Evolutionary conservation across 2,329 filamentous ascomycete genomes (phyloP), one percentile per base, ranked within the genome.

Genomic region (Pyrenophora graminea): DNA sequence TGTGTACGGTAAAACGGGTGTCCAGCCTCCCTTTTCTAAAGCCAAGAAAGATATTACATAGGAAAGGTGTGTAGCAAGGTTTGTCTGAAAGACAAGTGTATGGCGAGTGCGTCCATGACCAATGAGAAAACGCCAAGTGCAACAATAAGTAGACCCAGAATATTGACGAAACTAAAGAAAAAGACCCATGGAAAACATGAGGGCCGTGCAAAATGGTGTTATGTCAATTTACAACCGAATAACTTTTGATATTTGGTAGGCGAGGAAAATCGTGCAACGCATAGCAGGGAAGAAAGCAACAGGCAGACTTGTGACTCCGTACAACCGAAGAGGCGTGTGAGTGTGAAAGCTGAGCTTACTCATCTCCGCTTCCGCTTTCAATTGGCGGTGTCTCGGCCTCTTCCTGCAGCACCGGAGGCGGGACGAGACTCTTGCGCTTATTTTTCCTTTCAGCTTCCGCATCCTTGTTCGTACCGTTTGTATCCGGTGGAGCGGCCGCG

Each of bases 361-460:
- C 46, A 18, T 51, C 50, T 37, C 56, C 48, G 39, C 55, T 58
- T 19, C 55, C 56, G n/a, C 51, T 40, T 7, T 68, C 65, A 10
- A 62, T 59, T 7, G 63, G 61, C 9, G 62, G 61, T 8, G 51
- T 56, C 43, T 64, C 58, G 23, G 51, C 63, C 36, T 70, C 68
- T 42, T 71, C 68, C 34, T 64, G 62, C 9, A 58, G 52, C 4
- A 66, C 50, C 6, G 55, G 51, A 7, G 63, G 64, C 1, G 66
- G 68, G 8, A 65, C 55, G 13, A 70, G 59, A 6, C 69, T 71
- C 56, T 58, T 71, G 45, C 69, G 59, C 59, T 70, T 72, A 44
- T 40, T 59, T 49, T 69, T 71, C 55, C 67, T 70, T 18, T 70
- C 67, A 6, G 64, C 62, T 7, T 68, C 64, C 7, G 64, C 57